Evolutionary conservation across 345 rosid species (phyloP).

Genomic region (Sisymbrium irio): DNA sequence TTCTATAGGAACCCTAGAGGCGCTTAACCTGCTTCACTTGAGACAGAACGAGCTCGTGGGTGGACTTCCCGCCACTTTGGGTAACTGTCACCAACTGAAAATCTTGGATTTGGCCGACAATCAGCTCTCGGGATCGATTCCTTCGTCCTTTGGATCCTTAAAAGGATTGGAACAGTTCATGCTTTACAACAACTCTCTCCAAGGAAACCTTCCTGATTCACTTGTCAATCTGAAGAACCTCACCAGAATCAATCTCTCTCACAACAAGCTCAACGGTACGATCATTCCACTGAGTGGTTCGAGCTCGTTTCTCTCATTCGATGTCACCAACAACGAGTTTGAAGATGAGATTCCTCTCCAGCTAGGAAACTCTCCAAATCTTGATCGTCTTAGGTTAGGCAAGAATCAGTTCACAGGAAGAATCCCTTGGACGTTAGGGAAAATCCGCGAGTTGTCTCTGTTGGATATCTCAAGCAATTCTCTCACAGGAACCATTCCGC

Average conservation of each 20-base stretch:
- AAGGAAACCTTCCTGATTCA: slow-evolving; percentile 65
- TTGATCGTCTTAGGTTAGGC: slow-evolving; percentile 84
- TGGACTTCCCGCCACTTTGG: slow-evolving; percentile 62
- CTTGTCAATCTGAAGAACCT: slow-evolving; percentile 59
- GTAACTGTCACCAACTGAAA: slow-evolving; percentile 63
- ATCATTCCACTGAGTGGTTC: slow-evolving; percentile 66
- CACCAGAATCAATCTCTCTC: slow-evolving; percentile 81
- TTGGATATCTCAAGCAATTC: slow-evolving; percentile 74
- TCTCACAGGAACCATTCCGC: slow-evolving; percentile 66
- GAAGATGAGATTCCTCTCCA: slow-evolving; percentile 60
- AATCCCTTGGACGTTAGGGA: slow-evolving; percentile 81
- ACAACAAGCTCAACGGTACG: slow-evolving; percentile 70
- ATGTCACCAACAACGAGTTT: slow-evolving; percentile 70
- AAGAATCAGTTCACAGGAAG: slow-evolving; percentile 66
- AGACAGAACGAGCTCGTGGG: slow-evolving; percentile 79
- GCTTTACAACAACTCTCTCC: slow-evolving; percentile 92
- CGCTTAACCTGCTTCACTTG: slow-evolving; percentile 63
- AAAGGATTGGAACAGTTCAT: slow-evolving; percentile 58
- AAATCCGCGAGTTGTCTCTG: slow-evolving; percentile 56
- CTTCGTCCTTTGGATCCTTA: slow-evolving; percentile 56
- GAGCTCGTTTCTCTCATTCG: slow-evolving; percentile 67
- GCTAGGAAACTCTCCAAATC: slow-evolving; percentile 71
- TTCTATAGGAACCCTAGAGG: slow-evolving; percentile 55
- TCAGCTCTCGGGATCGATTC: slow-evolving; percentile 60
- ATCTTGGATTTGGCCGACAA: slow-evolving; percentile 93